These are phyloP conservation scores for Fagus crenata DNA, from an alignment of 306 rosid genomes.

Conservation along the genomic window DNA sequence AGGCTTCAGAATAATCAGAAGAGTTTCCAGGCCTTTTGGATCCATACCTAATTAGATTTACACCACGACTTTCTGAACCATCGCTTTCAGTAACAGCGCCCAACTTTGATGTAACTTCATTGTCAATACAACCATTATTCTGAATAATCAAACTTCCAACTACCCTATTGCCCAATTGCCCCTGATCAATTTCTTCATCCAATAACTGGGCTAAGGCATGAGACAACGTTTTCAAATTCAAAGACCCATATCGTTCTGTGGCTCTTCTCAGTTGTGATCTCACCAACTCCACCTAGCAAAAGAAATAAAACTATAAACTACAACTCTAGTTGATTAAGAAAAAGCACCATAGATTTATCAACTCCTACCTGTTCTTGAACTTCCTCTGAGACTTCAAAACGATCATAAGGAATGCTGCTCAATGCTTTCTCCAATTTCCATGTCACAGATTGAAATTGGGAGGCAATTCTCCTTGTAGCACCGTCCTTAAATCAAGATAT, in stretches of 20 bases:
- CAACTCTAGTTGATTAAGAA: background rate
- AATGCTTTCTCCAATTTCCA: conserved; percentile 87
- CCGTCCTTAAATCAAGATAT: conserved; percentile 76
- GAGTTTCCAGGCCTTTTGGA: conserved; percentile 46
- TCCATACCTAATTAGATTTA: conserved; percentile 30
- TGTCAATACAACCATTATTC: conserved; percentile 33
- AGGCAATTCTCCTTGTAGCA: conserved; percentile 60
- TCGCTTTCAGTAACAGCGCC: conserved; percentile 31
- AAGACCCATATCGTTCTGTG: conserved; percentile 64
- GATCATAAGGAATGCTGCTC: conserved; percentile 61
- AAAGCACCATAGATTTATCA: conserved; percentile 20
- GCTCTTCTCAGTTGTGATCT: conserved; percentile 86
- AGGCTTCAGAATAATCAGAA: conserved; percentile 39
- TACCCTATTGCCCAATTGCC: conserved; percentile 41
- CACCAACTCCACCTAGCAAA: conserved; percentile 83
- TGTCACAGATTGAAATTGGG: conserved; percentile 79
- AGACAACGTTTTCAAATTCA: conserved; percentile 50
- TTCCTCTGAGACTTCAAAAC: conserved; percentile 80
- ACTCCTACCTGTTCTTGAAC: conserved; percentile 86
- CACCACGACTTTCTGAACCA: conserved; percentile 42
- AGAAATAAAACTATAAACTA: conserved; percentile 1
- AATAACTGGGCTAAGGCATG: conserved; percentile 48
- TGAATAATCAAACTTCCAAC: conserved; percentile 41
- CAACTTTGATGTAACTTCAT: conserved; percentile 45
- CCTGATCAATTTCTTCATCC: conserved; percentile 45